Evolutionary conservation across 1,284 basidiomycete species (phyloP), one percentile per base, ranked within the genome.

Genomic region (Irpex sp.): DNA sequence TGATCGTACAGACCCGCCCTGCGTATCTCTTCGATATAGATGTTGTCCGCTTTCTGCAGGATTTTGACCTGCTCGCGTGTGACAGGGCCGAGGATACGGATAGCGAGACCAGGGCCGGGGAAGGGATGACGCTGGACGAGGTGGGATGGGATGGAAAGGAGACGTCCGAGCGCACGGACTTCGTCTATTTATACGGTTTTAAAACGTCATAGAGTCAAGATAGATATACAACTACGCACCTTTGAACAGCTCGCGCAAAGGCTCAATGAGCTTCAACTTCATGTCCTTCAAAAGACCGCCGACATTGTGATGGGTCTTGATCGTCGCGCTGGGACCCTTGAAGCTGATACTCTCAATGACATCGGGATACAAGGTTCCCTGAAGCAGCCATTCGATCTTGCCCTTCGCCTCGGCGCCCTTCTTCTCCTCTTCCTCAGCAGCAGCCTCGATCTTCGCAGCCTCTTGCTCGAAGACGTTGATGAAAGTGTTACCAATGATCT

Each of bases 301-400:
- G 65, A 99, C 97, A 70, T 99, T 99, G 76, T 99, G 97, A 74
- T 99, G 97, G 8, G 97, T 98, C 83, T 99, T 99, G 82, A 99
- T 99, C 16, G 96, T 99, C 53, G 97, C 97, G 67, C 91, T 94
- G 1, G 97, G 97, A 3, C 97, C 97, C 78, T 99, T 99, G 87
- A 99, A 99, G 77, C 92, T 95, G 80, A 99, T 98, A 70, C 91
- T 94, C 80, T 99, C 97, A 73, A 99, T 99, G 54, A 99, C 97
- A 73, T 99, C 97, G 2, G 97, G 97, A 77, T 99, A 99, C 9
- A 99, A 84, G 0, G 97, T 99, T n/a, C 97, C 97, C 75, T 98
- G 96, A 33, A 99, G 78, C 58, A 99, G 77, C 93, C 94, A 99
- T 75, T 99, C 97, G 58, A 99, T 94, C 72, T 90, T 89, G 16